Base-by-base conservation (phyloP, 2,329 filamentous ascomycete genomes). In the Fusarium setosum region DNA sequence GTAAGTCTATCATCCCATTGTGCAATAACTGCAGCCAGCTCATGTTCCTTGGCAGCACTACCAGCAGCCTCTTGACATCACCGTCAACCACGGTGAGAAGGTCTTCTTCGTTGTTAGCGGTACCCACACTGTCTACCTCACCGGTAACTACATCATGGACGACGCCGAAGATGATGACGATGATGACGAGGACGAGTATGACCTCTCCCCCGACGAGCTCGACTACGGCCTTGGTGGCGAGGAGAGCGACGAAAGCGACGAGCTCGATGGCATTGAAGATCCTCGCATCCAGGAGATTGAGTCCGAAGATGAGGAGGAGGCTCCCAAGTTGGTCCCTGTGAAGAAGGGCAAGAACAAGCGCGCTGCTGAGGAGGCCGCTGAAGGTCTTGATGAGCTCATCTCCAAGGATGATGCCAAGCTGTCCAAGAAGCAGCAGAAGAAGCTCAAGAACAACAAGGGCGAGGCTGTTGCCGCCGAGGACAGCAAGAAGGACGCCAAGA, bases 371-470 rank as follows among this genome's bases (percentile, higher is more conserved):
- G 89, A 90, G 53, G 86, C 81, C 34, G 85, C 80, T 23, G 88
- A 90, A 76, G 85, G 84, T 63, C 90, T 97, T 23, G 94, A 97
- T 73, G 92, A 92, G 68, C 81, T 97, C 79, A 96, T 97, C 74
- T 86, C 90, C 79, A 95, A 96, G 60, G 87, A 88, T 68, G 91
- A 94, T 72, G 77, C 85, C 70, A 94, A 94, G 84, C 86, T 94
- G 66, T 94, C 90, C 87, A 97, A 97, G 88, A 97, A 97, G 85
- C 93, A 98, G 80, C 87, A 92, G 74, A 98, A 99, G 91, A 97
- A 97, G 87, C 87, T 95, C 68, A 97, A 97, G 90, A 97, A 97
- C 87, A 98, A 98, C 86, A 93, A 97, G 78, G 96, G 95, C 70
- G 92, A 97, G 77, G 90, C 96, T 60, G 88, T 91, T 61, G 81